These are phyloP conservation scores for Athelia sp. DNA, from an alignment of 1,284 basidiomycete genomes.

Conservation along the genomic window DNA sequence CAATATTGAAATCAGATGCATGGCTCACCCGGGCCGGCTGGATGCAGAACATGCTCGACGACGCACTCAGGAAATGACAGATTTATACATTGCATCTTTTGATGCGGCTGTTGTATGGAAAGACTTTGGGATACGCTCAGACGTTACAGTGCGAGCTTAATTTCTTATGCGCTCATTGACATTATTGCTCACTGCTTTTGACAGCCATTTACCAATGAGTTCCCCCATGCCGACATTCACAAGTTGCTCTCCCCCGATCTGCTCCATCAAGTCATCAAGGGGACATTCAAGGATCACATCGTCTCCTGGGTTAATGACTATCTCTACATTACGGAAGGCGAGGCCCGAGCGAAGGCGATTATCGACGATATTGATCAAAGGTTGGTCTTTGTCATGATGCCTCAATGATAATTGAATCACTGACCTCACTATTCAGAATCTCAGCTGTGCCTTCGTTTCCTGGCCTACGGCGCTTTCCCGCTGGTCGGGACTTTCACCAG, in stretches of 20 bases:
- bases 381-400: not conserved
- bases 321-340: not conserved
- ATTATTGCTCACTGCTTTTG: not conserved
- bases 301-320: not conserved
- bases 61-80: conserved; percentile 3
- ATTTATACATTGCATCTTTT: conserved; percentile 1
- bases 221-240: conserved; percentile 2
- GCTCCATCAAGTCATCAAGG: conserved; percentile 3
- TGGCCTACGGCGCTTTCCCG: conserved; percentile 19
- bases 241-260: conserved; percentile 1
- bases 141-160: conserved; percentile 6
- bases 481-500: conserved; percentile 18
- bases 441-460: conserved; percentile 15
- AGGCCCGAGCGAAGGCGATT: not conserved
- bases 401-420: not conserved
- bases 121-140: conserved; percentile 7
- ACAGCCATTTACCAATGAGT: conserved; percentile 1
- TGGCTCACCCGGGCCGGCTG: conserved; percentile 5
- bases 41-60: not conserved
- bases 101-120: conserved; percentile 4
- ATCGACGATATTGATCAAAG: not conserved
- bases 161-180: not conserved
- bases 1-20: conserved; percentile 3
- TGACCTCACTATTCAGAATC: not conserved
- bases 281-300: conserved; percentile 3